Percentiles rank a stretch among this genome's conserved stretches.
Evolutionary conservation across 768 basidiomycete genomes (phyloP).

Genomic region (Kondoa malvinella): DNA sequence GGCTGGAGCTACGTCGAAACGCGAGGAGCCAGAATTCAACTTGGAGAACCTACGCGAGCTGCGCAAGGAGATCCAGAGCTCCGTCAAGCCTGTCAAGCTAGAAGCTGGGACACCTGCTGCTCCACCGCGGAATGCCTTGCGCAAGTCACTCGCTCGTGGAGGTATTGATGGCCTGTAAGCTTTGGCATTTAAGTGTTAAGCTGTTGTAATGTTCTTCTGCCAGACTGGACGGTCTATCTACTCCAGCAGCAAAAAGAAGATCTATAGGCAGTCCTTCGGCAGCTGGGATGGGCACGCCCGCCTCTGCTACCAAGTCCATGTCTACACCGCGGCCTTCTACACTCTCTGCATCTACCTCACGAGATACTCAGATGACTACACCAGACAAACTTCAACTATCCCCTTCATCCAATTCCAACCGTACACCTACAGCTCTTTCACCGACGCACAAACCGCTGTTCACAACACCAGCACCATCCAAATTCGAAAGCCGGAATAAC

Average conservation of each 20-base stretch:
- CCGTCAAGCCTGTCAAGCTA: conserved; percentile 23
- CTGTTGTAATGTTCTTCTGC: background rate
- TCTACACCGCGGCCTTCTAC: background rate
- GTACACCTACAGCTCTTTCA: background rate
- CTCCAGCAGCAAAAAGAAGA: background rate
- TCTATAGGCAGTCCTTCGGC: background rate
- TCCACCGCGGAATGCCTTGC: background rate
- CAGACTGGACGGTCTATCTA: conserved; percentile 2
- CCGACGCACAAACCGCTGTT: background rate
- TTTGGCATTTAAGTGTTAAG: background rate
- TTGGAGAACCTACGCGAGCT: conserved; percentile 31
- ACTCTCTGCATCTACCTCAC: background rate
- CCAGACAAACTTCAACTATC: conserved; percentile 2
- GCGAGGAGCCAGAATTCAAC: conserved; percentile 22
- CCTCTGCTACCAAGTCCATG: background rate
- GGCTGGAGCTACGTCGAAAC: background rate
- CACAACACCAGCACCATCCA: background rate
- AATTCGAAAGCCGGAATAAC: conserved; percentile 22
- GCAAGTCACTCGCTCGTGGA: conserved; percentile 8
- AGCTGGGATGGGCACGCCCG: too few species aligned
- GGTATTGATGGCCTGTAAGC: conserved; percentile 25
- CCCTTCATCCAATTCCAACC: background rate
- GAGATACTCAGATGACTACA: conserved; percentile 1
- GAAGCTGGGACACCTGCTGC: conserved; percentile 6
- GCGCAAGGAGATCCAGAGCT: conserved; percentile 30